Base-by-base conservation (phyloP, 805 yeast genomes). In the Schwanniomyces occidentalis region DNA sequence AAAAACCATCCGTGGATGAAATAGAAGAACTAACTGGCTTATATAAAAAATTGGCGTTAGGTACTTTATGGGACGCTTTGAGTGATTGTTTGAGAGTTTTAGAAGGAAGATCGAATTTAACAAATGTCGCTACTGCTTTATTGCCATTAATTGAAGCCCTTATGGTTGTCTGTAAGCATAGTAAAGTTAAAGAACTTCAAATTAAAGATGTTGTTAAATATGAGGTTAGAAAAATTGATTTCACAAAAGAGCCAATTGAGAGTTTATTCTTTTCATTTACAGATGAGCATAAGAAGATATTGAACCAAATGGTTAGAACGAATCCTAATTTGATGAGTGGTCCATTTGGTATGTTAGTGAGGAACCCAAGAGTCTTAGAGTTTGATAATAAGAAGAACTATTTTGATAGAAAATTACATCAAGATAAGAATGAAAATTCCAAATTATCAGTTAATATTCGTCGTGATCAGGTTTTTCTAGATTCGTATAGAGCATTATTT, bases 241-340 rank as follows among this genome's bases (percentile, higher is more conserved):
- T 85, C 49, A 69, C 82, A 4, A 76, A 74, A 34, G 87, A 85
- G 44, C 87, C 91, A 3, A 78, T 85, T 36, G 95, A 85, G 50
- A 76, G 78, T 36, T 58, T 87, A 39, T 88, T 90, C 62, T 85
- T 85, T 55, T 75, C 89, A 0, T 91, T 91, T 52, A 88, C 96
- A 1, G 91, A 87, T 45, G 83, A 84, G 44, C 96, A 90, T 56
- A 82, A 86, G 52, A 85, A 84, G 65, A 78, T 89, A 24, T 68
- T 93, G 52, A 93, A 93, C 54, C 88, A 82, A 53, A 85, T 93
- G 95, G 91, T 93, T 18, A 73, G 96, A 43, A 74, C 83, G 13
- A 90, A 88, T 58, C 95, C 97, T 1, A 86, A 89, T 49, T 70
- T 93, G 48, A 86, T 91, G 95, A 84, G 91, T 58, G 99, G 99